phyloP scores from a whole-genome alignment of 2,329 filamentous ascomycete species.

The Plectosphaerella plurivora region DNA sequence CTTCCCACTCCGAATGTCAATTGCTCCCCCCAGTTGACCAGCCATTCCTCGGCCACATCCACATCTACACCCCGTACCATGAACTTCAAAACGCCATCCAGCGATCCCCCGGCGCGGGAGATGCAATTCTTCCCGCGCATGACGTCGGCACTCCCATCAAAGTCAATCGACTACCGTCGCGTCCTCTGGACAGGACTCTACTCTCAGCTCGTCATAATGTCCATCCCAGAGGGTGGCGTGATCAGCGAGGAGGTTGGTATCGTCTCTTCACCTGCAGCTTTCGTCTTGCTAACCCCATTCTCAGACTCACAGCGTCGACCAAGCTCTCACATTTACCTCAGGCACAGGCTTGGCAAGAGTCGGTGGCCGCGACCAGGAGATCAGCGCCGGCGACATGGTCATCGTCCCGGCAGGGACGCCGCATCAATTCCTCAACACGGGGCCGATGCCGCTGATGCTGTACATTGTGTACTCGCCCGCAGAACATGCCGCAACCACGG shows the following conservation, averaged over 20 bases:
- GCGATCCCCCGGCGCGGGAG: conserved; percentile 39
- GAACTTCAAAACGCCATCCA: conserved; percentile 22
- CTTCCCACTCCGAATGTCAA: not conserved
- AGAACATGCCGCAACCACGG: conserved; percentile 54
- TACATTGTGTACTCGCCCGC: conserved; percentile 61
- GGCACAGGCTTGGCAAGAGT: conserved; percentile 55
- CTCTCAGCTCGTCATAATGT: conserved; percentile 61
- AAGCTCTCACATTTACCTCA: conserved; percentile 60
- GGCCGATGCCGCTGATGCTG: conserved; percentile 53
- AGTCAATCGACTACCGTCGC: conserved; percentile 54
- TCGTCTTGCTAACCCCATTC: conserved; percentile 10
- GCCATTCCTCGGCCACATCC: not conserved
- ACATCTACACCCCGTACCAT: not conserved
- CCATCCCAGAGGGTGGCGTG: conserved; percentile 57
- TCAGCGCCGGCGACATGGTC: conserved; percentile 30
- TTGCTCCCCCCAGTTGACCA: not conserved
- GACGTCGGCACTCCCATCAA: conserved; percentile 45
- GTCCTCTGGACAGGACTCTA: conserved; percentile 61
- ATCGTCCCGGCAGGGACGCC: conserved; percentile 59
- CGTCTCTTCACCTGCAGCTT: not conserved
- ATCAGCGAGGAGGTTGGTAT: conserved; percentile 58
- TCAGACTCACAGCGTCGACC: conserved; percentile 55
- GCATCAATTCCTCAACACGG: conserved; percentile 62
- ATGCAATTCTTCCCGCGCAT: conserved; percentile 60
- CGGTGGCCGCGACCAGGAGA: conserved; percentile 50